Percentiles rank a stretch among this genome's conserved stretches.
Conservation (phyloP, 2,329 filamentous ascomycete species). For the Ophiosphaerella narmari region DNA sequence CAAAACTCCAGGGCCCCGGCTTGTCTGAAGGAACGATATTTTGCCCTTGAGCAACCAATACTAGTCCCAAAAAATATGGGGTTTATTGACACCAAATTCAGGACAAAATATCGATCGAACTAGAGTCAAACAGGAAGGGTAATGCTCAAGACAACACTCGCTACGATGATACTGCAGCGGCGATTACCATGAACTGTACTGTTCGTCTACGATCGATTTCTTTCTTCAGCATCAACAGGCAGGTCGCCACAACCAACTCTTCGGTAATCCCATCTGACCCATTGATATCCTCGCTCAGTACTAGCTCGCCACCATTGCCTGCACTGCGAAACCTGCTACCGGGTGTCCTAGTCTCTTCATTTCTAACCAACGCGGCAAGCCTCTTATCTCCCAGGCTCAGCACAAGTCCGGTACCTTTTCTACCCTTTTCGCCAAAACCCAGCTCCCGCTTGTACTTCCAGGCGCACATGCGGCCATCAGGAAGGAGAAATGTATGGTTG, state of each 20-base stretch:
- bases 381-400: slow-evolving; percentile 19
- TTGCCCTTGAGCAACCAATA: no score
- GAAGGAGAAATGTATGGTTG: slow-evolving; percentile 53
- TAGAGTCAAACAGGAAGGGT: background rate
- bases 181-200: slow-evolving; percentile 56
- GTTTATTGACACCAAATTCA: no score
- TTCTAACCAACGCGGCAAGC: slow-evolving; percentile 49
- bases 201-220: slow-evolving; percentile 64
- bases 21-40: no score
- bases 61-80: no score
- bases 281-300: slow-evolving; percentile 50
- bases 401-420: slow-evolving; percentile 25
- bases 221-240: slow-evolving; percentile 67
- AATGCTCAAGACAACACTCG: background rate
- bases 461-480: slow-evolving; percentile 55
- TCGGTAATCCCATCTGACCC: slow-evolving; percentile 38
- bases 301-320: slow-evolving; percentile 53
- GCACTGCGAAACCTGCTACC: slow-evolving; percentile 45
- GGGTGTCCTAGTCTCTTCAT: slow-evolving; percentile 47
- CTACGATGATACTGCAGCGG: slow-evolving; percentile 1
- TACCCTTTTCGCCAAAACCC: slow-evolving; percentile 14
- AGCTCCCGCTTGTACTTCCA: slow-evolving; percentile 57
- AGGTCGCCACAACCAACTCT: slow-evolving; percentile 61
- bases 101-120: no score
- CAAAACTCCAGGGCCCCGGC: no score